These are phyloP conservation scores for Sporothrix dimorphospora DNA, from an alignment of 2,329 filamentous ascomycete genomes.

Conservation along the genomic window DNA sequence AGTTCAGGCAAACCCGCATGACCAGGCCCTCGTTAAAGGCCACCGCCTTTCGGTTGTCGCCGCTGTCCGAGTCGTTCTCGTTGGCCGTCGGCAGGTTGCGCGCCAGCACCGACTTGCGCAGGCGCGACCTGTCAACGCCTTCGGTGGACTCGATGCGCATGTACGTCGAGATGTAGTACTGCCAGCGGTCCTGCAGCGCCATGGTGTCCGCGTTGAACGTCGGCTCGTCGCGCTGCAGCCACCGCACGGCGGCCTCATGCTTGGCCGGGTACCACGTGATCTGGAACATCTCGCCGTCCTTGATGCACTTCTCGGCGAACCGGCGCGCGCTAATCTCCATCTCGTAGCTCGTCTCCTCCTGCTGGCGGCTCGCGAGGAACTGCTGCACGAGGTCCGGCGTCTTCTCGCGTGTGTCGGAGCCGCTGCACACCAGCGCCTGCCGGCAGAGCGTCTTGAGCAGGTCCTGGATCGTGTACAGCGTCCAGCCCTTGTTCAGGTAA, in stretches of 20 bases:
- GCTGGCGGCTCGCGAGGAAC: conserved; percentile 79
- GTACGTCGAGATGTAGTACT: conserved; percentile 93
- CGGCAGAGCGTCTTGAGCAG: conserved; percentile 80
- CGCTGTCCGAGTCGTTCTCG: conserved; percentile 66
- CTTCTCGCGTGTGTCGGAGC: conserved; percentile 87
- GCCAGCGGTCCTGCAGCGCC: conserved; percentile 81
- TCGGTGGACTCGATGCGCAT: conserved; percentile 88
- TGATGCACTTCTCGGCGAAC: conserved; percentile 88
- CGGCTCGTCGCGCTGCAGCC: conserved; percentile 68
- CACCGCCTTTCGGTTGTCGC: conserved; percentile 62
- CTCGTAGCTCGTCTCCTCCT: conserved; percentile 85
- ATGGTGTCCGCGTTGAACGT: conserved; percentile 90
- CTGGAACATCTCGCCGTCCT: conserved; percentile 89
- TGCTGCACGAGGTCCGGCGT: conserved; percentile 86
- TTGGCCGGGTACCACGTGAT: conserved; percentile 79
- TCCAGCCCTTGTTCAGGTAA: conserved; percentile 90
- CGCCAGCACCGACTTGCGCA: conserved; percentile 70
- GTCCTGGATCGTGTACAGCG: conserved; percentile 89
- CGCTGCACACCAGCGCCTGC: conserved; percentile 81
- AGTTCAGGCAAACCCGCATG: conserved; percentile 75
- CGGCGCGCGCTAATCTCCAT: conserved; percentile 89
- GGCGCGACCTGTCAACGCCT: conserved; percentile 66
- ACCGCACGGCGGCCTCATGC: conserved; percentile 71
- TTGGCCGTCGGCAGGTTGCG: conserved; percentile 68
- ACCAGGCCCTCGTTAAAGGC: conserved; percentile 69